Evolutionary conservation across 768 basidiomycete genomes (phyloP), one percentile per base, ranked within the genome.

Genomic region (Xerocomus spinulosus): DNA sequence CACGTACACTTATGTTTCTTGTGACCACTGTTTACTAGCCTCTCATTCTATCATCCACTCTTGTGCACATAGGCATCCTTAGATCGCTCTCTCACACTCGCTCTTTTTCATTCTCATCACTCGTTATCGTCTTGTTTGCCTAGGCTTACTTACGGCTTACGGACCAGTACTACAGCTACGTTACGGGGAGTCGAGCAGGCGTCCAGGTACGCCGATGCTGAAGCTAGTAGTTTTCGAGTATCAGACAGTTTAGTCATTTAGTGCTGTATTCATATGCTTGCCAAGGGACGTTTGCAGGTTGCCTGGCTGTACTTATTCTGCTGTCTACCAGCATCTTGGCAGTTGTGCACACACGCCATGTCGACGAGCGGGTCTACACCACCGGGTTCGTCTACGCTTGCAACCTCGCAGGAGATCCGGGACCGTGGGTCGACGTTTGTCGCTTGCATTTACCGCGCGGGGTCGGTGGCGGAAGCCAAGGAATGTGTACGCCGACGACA

Each of bases 341-440:
- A n/a, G n/a, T n/a, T n/a, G n/a, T n/a, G n/a, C n/a, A n/a, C 12
- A 20, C 21, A 8, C 10, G 4, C 4, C 38, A 24, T 39, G 38
- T 25, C 38, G 8, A 14, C 23, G 14, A n/a, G 4, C 24, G 15
- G 21, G n/a, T n/a, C n/a, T n/a, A n/a, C n/a, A n/a, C n/a, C n/a
- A n/a, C n/a, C n/a, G n/a, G n/a, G n/a, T n/a, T n/a, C n/a, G n/a
- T n/a, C n/a, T 67, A 78, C 2, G 48, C 34, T 81, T 6, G 70
- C 75, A 25, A 78, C 76, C 23, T 92, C 88, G 3, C 80, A 84
- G 54, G 87, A 89, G 58, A 78, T 91, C 45, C 75, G 82, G 25
- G 89, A 90, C 68, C 77, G 85, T 17, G 80, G 78, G 10, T 90
- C 86, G 2, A 75, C 75, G 3, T 92, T 92, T 59, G 68, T 87